Evolutionary conservation across 1,284 basidiomycete genomes (phyloP), one percentile per base, ranked within the genome.

Genomic region (Peniophora sp.): DNA sequence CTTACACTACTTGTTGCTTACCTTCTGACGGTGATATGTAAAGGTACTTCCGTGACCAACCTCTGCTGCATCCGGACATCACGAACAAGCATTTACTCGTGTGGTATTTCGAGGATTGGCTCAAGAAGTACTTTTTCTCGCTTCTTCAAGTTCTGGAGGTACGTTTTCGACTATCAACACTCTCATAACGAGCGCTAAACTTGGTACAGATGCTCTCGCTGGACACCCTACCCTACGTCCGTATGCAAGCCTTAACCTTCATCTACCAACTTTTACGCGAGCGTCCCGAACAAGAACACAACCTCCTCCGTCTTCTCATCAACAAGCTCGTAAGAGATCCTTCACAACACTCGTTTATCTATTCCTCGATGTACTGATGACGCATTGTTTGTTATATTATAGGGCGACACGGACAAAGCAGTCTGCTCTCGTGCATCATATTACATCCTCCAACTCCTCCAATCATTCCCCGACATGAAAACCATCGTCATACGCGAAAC

Each of bases 231-330:
- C 75, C 85, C 2, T 98, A 97, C 61, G 86, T 97, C 50, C 85
- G 94, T 48, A 91, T 43, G 2, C 68, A 70, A 54, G 57, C 68
- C 2, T 59, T 70, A 16, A 56, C 75, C 22, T 75, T 93, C 55
- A 83, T 92, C 49, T 86, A 77, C 67, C 85, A 83, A 38, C 79
- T 99, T 1, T 80, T 99, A 8, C 79, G 83, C 22, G 89, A 89
- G 56, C 95, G 95, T 60, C 89, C 95, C 0, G 97, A 99, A 65
- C 97, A 99, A 68, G 97, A 99, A 65, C 93, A 97, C 61, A 99
- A 98, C 69, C 71, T 99, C 45, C 78, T 98, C 5, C 81, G 90
- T 22, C 73, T 99, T 6, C 83, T 98, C 16, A 92, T 94, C 46
- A 97, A 98, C 75, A 99, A 99, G 67, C 80, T 97, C 34, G 91